Conservation (phyloP, 257 asterid species). For the Solanum pimpinellifolium region DNA sequence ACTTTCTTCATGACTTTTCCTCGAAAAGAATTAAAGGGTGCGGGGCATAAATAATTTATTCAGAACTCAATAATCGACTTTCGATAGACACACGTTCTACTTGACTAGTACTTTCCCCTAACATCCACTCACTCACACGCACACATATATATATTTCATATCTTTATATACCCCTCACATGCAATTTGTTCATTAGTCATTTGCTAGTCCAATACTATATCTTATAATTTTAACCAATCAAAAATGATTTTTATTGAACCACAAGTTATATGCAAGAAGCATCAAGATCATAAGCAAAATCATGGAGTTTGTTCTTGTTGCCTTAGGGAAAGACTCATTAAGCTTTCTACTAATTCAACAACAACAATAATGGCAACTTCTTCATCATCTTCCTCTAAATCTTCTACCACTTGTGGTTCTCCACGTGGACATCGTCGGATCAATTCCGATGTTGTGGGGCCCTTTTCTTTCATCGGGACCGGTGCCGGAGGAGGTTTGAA, state of each 20-base stretch:
- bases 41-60: neutral
- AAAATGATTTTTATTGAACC: conserved; percentile 32
- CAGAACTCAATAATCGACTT: neutral
- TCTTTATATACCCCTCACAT: neutral
- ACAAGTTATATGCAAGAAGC: conserved; percentile 32
- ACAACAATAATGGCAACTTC: neutral
- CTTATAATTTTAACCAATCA: neutral
- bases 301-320: conserved; percentile 63
- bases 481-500: conserved; percentile 8
- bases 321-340: conserved; percentile 36
- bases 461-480: conserved; percentile 2
- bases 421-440: conserved; percentile 29
- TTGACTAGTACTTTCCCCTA: neutral
- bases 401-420: conserved; percentile 23
- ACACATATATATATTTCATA: neutral
- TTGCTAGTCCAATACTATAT: neutral
- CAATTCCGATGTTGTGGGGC: conserved; percentile 25
- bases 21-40: fast-evolving
- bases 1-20: neutral
- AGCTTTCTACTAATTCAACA: conserved; percentile 9
- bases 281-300: conserved; percentile 37
- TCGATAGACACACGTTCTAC: neutral
- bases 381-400: conserved; percentile 8
- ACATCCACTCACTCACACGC: neutral
- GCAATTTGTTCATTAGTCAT: neutral